Conservation (phyloP, 169 alveolate species). For the Toxoplasma gondii region DNA sequence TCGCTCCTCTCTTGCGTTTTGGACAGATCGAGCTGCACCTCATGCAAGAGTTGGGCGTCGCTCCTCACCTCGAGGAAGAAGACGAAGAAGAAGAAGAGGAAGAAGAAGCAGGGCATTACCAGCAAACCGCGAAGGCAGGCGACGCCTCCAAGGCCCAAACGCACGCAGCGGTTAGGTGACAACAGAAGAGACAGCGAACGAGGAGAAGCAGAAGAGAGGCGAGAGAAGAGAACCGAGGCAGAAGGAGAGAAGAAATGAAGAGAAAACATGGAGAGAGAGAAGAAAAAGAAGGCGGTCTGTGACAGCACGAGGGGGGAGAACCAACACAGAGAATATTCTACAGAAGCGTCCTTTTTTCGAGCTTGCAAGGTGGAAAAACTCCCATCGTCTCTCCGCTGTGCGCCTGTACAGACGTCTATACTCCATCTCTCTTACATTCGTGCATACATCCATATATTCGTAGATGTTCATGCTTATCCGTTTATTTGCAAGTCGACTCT, state of each 20-base stretch:
- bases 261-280: too few relatives aligned
- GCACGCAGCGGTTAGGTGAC: neutral
- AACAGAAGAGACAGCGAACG: neutral
- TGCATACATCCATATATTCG: neutral
- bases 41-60: neutral
- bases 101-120: neutral
- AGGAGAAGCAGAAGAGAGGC: neutral
- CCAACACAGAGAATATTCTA: too few relatives aligned
- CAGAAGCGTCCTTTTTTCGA: too few relatives aligned
- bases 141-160: neutral
- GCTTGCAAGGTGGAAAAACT: too few relatives aligned
- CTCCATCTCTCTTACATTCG: neutral
- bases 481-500: neutral
- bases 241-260: neutral
- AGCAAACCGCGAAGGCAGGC: neutral
- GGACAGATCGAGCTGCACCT: slow-evolving; percentile 10
- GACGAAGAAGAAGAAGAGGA: slow-evolving; percentile 14
- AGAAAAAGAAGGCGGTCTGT: neutral
- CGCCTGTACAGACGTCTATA: neutral
- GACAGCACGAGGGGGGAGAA: too few relatives aligned
- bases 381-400: too few relatives aligned
- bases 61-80: neutral
- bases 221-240: neutral
- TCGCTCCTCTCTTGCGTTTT: neutral
- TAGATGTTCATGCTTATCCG: neutral